Conservation (phyloP, 176 grass and related monocot species). For the Eleusine indica region DNA sequence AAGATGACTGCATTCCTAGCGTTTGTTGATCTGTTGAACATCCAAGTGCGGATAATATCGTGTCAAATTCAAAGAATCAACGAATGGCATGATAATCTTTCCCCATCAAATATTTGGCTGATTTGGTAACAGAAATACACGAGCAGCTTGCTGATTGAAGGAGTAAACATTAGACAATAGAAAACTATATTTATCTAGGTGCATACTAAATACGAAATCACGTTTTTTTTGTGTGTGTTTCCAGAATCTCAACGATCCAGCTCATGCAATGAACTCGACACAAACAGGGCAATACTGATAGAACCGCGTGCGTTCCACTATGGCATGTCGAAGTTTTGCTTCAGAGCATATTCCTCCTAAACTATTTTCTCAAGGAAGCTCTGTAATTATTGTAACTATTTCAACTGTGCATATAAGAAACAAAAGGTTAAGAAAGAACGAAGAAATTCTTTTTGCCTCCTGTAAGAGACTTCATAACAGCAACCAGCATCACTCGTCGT, state of each 20-base stretch:
- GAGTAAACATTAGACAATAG: too few species aligned
- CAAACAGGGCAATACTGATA: background rate
- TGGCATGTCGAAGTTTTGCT: background rate
- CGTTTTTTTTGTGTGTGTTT: background rate
- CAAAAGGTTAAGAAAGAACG: background rate
- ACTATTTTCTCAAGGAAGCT: background rate
- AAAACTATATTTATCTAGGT: background rate
- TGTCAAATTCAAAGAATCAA: background rate
- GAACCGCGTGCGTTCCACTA: background rate
- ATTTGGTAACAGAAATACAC: background rate
- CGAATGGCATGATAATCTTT: background rate
- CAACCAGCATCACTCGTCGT: conserved; percentile 36
- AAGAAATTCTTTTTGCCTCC: background rate
- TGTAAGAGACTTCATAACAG: background rate
- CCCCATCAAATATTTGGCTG: background rate
- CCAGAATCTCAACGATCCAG: background rate
- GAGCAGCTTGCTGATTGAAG: too few species aligned
- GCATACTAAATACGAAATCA: background rate
- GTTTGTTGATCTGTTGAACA: background rate
- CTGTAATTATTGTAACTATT: background rate
- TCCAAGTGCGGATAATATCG: background rate
- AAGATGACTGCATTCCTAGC: background rate
- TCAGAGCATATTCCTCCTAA: background rate
- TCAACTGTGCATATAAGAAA: background rate
- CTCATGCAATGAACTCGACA: background rate